These are phyloP conservation scores for Trametes sanguinea DNA, from an alignment of 768 basidiomycete genomes.

Conservation along the genomic window DNA sequence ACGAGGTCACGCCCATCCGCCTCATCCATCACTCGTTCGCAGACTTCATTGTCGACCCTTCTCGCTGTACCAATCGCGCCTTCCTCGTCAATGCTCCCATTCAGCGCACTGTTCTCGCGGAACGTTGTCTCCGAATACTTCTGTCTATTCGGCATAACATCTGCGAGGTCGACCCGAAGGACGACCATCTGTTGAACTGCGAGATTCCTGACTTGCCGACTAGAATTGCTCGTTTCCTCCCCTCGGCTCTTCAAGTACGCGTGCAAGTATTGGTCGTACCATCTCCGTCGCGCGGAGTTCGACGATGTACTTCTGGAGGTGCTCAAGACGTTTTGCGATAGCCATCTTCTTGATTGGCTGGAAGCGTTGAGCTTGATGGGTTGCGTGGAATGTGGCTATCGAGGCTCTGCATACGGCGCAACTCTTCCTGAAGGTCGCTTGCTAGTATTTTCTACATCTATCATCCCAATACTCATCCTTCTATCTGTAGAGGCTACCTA, in stretches of 20 bases:
- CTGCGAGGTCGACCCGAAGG: neutral
- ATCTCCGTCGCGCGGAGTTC: constrained; percentile 11
- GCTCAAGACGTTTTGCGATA: constrained; percentile 10
- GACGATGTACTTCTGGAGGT: neutral
- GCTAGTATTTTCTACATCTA: no score
- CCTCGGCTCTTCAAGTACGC: constrained; percentile 26
- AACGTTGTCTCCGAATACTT: neutral
- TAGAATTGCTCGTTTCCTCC: constrained; percentile 10
- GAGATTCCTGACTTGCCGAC: constrained; percentile 2
- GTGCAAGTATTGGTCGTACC: constrained; percentile 15
- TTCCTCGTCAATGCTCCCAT: constrained; percentile 11
- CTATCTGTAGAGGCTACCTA: no score
- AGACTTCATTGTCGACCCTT: constrained; percentile 22
- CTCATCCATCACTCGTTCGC: constrained; percentile 26
- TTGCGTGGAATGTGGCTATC: neutral
- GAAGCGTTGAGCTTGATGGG: constrained; percentile 20
- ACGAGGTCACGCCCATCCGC: neutral
- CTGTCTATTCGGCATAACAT: constrained; percentile 2
- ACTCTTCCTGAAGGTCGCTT: no score
- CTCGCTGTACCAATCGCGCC: constrained; percentile 14
- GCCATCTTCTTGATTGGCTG: constrained; percentile 28
- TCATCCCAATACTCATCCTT: no score
- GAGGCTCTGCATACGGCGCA: no score
- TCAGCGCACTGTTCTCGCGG: neutral
- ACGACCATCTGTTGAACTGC: neutral